Base-by-base conservation (phyloP, 2,329 filamentous ascomycete genomes). In the Aspergillus ochraceoroseus region DNA sequence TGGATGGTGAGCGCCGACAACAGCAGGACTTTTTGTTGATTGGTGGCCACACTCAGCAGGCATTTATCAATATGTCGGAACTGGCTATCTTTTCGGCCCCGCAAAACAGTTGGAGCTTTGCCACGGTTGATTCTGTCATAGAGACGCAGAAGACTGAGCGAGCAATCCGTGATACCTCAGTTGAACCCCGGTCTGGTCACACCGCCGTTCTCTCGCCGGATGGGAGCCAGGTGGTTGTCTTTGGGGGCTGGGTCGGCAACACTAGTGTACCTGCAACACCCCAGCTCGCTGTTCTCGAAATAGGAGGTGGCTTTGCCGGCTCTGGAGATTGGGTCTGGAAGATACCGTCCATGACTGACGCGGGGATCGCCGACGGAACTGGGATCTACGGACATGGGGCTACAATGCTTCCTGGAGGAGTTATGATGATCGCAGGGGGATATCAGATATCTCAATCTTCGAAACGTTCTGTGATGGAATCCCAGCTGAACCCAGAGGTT, bases 1-100 rank as follows among this genome's bases (percentile, higher is more conserved):
- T 77, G 5, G 67, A 65, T 11, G 81, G 77, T 2, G 71, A 72
- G 2, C 70, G 82, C 27, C 83, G 80, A 3, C 83, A 88, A 57
- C 80, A 89, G 58, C 80, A 83, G 47, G 82, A 82, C 53, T 90
- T 87, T 51, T 78, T 95, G 8, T 67, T 95, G 14, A 69, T 95
- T 11, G 90, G 89, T 27, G 90, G 90, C 0, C 88, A 95, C 59
- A 94, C 88, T 0, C 73, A 79, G 52, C 65, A 71, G 11, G 89
- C 88, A 0, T 95, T 95, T 59, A 82, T 95, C 67, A 94, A 95
- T 62, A 95, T 94, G 83, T 94, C 87, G 41, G 86, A 87, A 29
- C 79, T 90, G 1, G 90, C 88, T 0, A 70, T 95, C 1, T 95
- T 89, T 73, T 89, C 81, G 38, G 70, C 95, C 5, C 90, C 90